These are phyloP conservation scores for Aspergillus sp. DNA, from an alignment of 2,329 filamentous ascomycete species.

Conservation along the genomic window DNA sequence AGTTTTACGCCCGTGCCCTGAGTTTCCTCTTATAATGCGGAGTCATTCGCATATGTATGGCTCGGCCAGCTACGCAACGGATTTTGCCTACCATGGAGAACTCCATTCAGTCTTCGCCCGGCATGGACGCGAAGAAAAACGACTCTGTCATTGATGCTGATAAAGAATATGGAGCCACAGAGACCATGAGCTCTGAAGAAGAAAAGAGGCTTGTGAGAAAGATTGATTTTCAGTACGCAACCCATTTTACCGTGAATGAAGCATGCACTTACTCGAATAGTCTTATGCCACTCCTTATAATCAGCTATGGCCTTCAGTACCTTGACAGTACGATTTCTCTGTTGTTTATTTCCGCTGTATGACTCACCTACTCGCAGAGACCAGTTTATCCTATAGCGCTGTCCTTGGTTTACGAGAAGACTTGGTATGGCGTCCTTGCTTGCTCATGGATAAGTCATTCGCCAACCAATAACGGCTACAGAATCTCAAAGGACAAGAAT, in stretches of 20 bases:
- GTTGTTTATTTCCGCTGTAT: background rate
- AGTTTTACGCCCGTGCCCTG: no score
- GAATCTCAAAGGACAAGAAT: constrained; percentile 13
- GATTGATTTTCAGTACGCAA: constrained; percentile 14
- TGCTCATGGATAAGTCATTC: background rate
- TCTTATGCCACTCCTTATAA: constrained; percentile 21
- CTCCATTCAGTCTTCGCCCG: background rate
- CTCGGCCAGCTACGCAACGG: background rate
- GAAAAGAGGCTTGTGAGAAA: constrained; percentile 17
- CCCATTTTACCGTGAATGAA: background rate
- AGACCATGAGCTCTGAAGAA: constrained; percentile 7
- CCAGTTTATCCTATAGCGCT: constrained; percentile 17
- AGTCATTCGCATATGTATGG: background rate
- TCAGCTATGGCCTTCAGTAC: constrained; percentile 26
- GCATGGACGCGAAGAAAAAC: background rate
- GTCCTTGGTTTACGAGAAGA: constrained; percentile 16
- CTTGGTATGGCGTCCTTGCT: constrained; percentile 3
- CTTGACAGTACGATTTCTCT: constrained; percentile 25
- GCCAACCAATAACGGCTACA: background rate
- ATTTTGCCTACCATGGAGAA: background rate
- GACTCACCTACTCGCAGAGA: constrained; percentile 8
- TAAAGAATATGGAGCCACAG: constrained; percentile 4
- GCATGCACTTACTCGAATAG: background rate
- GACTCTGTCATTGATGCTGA: background rate
- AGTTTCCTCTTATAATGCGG: background rate